These are phyloP conservation scores for Elymus sibiricus DNA, from an alignment of 176 grass and related monocot species.

Conservation along the genomic window DNA sequence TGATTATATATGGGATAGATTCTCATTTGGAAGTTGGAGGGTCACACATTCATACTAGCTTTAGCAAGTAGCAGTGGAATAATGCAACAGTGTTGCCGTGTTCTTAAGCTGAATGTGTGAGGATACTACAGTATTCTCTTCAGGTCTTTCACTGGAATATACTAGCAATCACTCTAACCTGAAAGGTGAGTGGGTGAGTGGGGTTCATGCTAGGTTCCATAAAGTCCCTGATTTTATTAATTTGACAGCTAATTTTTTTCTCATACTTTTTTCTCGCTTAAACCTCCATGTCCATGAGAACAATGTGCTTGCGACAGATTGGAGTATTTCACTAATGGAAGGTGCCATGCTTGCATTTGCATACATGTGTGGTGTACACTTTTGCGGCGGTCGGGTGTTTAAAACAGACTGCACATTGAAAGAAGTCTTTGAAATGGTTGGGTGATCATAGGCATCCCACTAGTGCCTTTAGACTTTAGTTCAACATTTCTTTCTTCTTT, in stretches of 20 bases:
- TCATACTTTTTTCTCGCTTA: neutral
- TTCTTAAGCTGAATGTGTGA: neutral
- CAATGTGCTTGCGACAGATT: neutral
- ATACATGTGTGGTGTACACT: neutral
- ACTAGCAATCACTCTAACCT: neutral
- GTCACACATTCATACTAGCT: conserved; percentile 14
- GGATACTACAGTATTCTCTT: neutral
- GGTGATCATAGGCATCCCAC: neutral
- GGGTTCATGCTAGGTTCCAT: neutral
- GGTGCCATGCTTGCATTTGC: neutral
- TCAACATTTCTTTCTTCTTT: too few relatives aligned
- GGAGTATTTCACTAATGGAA: neutral
- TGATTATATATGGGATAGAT: neutral
- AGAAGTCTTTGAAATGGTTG: neutral
- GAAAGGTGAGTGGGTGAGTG: neutral
- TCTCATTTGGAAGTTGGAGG: conserved; percentile 20
- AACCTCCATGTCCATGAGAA: neutral
- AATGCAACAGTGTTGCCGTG: conserved; percentile 1
- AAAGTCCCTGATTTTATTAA: neutral
- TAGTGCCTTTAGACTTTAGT: neutral
- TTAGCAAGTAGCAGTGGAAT: conserved; percentile 25
- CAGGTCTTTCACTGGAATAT: conserved; percentile 10
- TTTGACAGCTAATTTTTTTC: neutral
- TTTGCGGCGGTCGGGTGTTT: neutral
- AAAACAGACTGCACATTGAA: neutral